These are phyloP conservation scores for Cadophora sp. DNA, from an alignment of 2,329 filamentous ascomycete genomes.

Conservation along the genomic window DNA sequence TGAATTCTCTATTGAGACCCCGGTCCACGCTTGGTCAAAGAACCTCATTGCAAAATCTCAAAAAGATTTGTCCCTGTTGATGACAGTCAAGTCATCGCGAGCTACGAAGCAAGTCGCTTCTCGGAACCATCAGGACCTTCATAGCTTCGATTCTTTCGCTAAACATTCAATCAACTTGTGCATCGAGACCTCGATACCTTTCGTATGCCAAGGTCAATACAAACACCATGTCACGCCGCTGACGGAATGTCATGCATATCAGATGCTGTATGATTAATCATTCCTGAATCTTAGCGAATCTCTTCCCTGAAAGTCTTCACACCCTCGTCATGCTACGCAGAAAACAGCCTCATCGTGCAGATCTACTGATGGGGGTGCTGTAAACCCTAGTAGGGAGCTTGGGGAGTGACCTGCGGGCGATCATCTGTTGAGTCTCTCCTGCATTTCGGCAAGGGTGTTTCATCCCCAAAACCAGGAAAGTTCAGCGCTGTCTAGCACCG, in stretches of 20 bases:
- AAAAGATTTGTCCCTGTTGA: background rate
- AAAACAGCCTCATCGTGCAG: background rate
- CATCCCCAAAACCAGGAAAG: background rate
- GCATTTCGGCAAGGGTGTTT: background rate
- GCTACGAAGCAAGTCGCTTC: too few species aligned
- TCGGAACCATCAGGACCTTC: too few species aligned
- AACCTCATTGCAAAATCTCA: background rate
- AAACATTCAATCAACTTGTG: background rate
- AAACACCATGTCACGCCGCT: background rate
- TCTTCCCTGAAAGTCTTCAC: background rate
- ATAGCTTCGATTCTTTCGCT: background rate
- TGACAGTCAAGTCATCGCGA: too few species aligned
- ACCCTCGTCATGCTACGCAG: background rate
- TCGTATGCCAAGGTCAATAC: background rate
- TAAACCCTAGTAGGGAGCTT: background rate
- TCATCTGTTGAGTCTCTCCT: background rate
- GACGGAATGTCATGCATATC: constrained; percentile 9
- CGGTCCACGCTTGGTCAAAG: too few species aligned
- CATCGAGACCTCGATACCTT: background rate
- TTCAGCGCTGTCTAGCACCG: background rate
- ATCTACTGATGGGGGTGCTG: background rate
- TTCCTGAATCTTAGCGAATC: background rate
- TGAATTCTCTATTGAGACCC: background rate
- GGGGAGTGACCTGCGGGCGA: background rate
- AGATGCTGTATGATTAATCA: constrained; percentile 11